Percentiles rank a stretch among this genome's conserved stretches.
Conservation (phyloP, 306 rosid species). For the Sicyos baderoa region DNA sequence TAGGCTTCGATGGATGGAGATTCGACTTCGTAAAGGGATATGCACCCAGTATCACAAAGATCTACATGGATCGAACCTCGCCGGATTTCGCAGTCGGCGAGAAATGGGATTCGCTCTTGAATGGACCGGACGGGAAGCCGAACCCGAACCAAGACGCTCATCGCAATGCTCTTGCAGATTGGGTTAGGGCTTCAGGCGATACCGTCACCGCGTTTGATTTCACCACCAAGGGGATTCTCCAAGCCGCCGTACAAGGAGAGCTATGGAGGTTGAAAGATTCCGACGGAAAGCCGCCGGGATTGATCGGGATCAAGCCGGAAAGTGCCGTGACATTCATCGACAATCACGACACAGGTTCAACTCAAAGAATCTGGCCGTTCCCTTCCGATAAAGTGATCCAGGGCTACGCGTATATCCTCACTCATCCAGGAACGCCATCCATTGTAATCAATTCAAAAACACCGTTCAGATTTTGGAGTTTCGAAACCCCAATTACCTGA, state of each 20-base stretch:
- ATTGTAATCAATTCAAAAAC: conserved; percentile 34
- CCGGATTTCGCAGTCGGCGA: conserved; percentile 76
- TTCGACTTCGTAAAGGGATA: conserved; percentile 69
- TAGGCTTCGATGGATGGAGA: conserved; percentile 72
- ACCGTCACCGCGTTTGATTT: conserved; percentile 34
- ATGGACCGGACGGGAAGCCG: conserved; percentile 18
- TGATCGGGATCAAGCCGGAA: conserved; percentile 67
- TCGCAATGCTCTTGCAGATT: conserved; percentile 30
- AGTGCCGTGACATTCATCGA: conserved; percentile 67
- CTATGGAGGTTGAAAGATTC: conserved; percentile 29
- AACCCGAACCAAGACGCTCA: conserved; percentile 31
- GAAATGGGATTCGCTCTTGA: conserved; percentile 42
- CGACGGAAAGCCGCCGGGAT: conserved; percentile 46
- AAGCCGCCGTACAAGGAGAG: conserved; percentile 28
- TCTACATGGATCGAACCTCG: conserved; percentile 47
- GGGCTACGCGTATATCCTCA: conserved; percentile 74
- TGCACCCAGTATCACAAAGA: conserved; percentile 39
- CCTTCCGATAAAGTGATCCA: conserved; percentile 58
- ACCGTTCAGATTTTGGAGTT: neutral
- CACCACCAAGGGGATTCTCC: conserved; percentile 35
- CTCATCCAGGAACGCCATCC: conserved; percentile 71
- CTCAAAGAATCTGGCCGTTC: conserved; percentile 49
- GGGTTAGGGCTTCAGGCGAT: conserved; percentile 36
- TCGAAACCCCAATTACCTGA: neutral
- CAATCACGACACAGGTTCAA: conserved; percentile 69